Evolutionary conservation across 2,329 filamentous ascomycete genomes (phyloP).

Genomic region (Sporothrix variecibatus): DNA sequence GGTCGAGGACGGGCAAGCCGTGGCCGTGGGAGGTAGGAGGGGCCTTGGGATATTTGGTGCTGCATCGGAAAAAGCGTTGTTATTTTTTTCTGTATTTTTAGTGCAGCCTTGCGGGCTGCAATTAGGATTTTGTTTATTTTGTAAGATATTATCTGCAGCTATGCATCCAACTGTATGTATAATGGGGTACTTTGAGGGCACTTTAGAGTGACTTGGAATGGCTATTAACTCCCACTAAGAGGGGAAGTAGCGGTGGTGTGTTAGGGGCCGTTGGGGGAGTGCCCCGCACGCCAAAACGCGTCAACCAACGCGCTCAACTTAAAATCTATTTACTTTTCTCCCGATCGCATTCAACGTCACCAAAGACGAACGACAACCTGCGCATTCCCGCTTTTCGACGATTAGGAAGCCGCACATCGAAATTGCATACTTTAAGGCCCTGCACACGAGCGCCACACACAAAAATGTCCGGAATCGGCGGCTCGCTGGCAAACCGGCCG

Average conservation of each 20-base stretch:
- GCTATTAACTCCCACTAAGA: neutral
- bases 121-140: neutral
- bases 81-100: neutral
- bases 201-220: neutral
- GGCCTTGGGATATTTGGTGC: neutral
- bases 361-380: neutral
- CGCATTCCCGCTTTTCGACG: neutral
- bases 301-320: constrained; percentile 13
- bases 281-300: constrained; percentile 24
- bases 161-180: neutral
- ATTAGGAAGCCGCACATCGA: neutral
- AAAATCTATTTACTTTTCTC: constrained; percentile 17
- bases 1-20: constrained; percentile 27
- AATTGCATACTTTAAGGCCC: neutral
- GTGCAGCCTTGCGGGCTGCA: neutral
- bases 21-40: constrained; percentile 8
- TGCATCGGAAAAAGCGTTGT: neutral
- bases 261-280: neutral
- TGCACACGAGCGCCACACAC: neutral
- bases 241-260: neutral
- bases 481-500: constrained; percentile 49
- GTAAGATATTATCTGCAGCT: neutral
- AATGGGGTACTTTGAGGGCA: neutral
- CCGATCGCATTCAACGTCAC: neutral
- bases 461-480: constrained; percentile 52